phyloP scores from a whole-genome alignment of 2,329 filamentous ascomycete species.

The Colletotrichum euphorbiae region DNA sequence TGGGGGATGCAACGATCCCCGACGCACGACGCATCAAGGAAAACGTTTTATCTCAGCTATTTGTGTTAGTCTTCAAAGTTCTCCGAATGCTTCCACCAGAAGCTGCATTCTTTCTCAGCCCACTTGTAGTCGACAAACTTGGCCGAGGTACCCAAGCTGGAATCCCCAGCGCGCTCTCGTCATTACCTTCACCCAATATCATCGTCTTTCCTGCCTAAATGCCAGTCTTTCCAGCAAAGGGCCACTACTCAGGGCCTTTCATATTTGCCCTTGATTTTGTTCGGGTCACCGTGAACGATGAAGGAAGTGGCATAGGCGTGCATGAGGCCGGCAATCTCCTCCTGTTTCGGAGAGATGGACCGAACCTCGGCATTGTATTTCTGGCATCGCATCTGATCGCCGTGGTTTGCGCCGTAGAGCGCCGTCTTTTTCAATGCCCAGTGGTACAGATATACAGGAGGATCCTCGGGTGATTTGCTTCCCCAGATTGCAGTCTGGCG shows the following conservation, averaged over 20 bases:
- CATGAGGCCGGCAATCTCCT: conserved; percentile 38
- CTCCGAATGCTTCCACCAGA: conserved; percentile 55
- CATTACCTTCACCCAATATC: conserved; percentile 60
- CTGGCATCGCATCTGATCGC: conserved; percentile 57
- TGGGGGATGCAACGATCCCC: no score
- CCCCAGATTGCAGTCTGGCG: conserved; percentile 57
- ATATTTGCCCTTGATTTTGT: conserved; percentile 42
- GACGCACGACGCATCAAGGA: no score
- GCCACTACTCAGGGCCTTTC: conserved; percentile 42
- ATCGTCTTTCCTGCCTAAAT: conserved; percentile 49
- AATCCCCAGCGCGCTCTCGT: conserved; percentile 62
- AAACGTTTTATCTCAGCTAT: not conserved
- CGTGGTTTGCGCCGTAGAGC: conserved; percentile 54
- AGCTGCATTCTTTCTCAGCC: conserved; percentile 57
- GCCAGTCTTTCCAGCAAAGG: conserved; percentile 42
- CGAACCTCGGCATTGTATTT: conserved; percentile 54
- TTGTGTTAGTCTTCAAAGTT: conserved; percentile 46
- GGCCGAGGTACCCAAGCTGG: conserved; percentile 50
- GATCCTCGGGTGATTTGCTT: conserved; percentile 28
- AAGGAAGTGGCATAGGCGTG: conserved; percentile 29
- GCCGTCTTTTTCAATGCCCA: conserved; percentile 46
- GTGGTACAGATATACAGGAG: conserved; percentile 47
- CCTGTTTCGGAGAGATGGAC: conserved; percentile 48
- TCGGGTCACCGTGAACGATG: conserved; percentile 34
- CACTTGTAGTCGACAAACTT: conserved; percentile 54